Base-by-base conservation (phyloP, 352 stramenopile species). In the Globisporangium solare region DNA sequence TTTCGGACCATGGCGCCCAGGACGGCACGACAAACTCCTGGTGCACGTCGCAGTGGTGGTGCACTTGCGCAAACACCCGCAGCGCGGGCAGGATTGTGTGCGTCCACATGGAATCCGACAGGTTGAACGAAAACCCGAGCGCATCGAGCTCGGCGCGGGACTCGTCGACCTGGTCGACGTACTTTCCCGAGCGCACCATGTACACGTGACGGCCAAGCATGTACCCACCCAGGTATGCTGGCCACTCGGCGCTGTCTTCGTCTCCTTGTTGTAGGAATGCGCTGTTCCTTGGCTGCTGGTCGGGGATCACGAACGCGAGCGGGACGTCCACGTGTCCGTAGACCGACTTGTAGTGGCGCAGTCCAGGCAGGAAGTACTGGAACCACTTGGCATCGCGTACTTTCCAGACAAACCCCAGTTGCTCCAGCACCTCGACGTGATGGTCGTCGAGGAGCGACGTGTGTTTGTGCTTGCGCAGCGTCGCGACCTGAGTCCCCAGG, bases 351-450 rank as follows among this genome's bases (percentile, higher is more conserved):
- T 76, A 93, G 20, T 69, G 51, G 6, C 68, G 62, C 22, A 93
- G 54, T 0, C 79, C 79, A 0, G 83, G 83, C 13, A 93, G 40
- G 35, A 89, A 89, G 42, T 85, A 83, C 52, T 74, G 54, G 35
- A 86, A 61, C 88, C 75, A 73, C 68, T 92, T 85, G 70, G 80
- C 70, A 56, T 89, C 73, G 66, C 81, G 48, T 51, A 89, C 81
- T 47, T 81, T 83, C 92, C 94, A 98, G 20, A 97, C 74, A 69
- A 98, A 98, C 4, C 89, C 92, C 7, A 98, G 63, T 8, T 68
- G 67, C 56, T 98, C 83, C n/a, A 98, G 73, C 35, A 85, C 70
- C 0, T 86, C 67, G 45, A 82, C 77, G 10, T 95, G 27, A 35
- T 35, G 68, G 8, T 77, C 67, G 32, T 74, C 68, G 37, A 89